phyloP scores from a whole-genome alignment of 2,329 filamentous ascomycete species.

The Alternaria metachromatica region DNA sequence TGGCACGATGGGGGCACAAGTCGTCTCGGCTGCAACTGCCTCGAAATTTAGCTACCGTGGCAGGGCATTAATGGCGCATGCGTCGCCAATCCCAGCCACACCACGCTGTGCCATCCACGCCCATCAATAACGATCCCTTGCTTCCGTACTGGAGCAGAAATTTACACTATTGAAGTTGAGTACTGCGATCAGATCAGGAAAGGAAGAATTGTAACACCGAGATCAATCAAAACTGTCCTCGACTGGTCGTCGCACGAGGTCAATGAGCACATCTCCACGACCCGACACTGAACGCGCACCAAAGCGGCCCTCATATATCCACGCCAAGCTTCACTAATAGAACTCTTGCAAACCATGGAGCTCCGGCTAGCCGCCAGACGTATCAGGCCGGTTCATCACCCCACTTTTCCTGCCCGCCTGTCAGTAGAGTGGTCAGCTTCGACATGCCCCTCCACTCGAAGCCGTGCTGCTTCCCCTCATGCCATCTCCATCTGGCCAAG shows the following conservation, averaged over 20 bases:
- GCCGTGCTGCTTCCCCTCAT: constrained; percentile 12
- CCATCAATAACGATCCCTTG: constrained; percentile 3
- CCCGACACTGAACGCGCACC: constrained; percentile 6
- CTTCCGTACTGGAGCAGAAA: not conserved
- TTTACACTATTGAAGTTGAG: not conserved
- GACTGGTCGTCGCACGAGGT: not conserved
- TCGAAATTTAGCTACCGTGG: constrained; percentile 6
- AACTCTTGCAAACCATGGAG: constrained; percentile 21
- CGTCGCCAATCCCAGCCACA: constrained; percentile 21
- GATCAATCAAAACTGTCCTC: not conserved
- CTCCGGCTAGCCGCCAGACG: constrained; percentile 31
- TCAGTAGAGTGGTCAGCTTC: constrained; percentile 17
- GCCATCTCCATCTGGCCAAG: constrained; percentile 23
- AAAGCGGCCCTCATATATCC: constrained; percentile 20
- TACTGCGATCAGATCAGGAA: not conserved
- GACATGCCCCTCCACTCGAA: constrained; percentile 13
- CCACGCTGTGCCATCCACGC: constrained; percentile 11
- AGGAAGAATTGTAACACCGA: not conserved
- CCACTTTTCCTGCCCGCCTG: constrained; percentile 34
- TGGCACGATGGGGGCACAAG: not conserved
- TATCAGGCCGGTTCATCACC: constrained; percentile 23
- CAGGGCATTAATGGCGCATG: constrained; percentile 28
- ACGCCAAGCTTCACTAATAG: constrained; percentile 33
- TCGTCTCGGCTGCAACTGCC: constrained; percentile 1
- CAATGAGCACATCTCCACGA: not conserved